Evolutionary conservation across 2,329 filamentous ascomycete genomes (phyloP), one percentile per base, ranked within the genome.

Genomic region (Macrophomina tecta): DNA sequence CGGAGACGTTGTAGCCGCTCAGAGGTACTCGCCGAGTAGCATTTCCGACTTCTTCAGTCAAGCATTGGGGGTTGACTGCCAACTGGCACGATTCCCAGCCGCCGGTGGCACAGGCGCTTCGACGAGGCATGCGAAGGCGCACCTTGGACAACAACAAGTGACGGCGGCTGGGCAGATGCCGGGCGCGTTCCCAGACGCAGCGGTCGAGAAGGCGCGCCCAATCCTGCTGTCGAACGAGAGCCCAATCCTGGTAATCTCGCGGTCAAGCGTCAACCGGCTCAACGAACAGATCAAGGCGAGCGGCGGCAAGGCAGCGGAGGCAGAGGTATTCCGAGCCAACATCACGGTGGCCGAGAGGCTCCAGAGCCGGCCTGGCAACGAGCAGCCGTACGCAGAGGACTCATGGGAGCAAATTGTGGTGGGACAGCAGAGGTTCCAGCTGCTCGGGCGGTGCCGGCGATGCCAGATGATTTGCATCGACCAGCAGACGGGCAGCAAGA

Each of bases 391-490:
- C 76, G 84, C 86, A 0, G 94, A 98, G 79, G 95, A 98, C 71
- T 77, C 81, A 5, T 98, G 94, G 94, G 82, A 81, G 12, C 83
- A 79, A 16, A 73, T 97, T 48, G 83, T 80, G 8, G 90, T 97
- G 67, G 91, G 90, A 1, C 71, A 77, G 73, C 84, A 89, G 67
- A 77, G 80, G 9, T 91, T 92, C 72, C 84, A 90, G 69, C 87
- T 96, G 73, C 80, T 98, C 4, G 94, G 94, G 0, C 87, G 91
- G 3, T 99, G 95, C 74, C 87, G 93, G 68, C 84, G 95, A 68
- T 99, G 95, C 72, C 93, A 97, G 77, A 98, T 99, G 94, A 90
- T 99, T 9, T 97, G 94, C 75, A 88, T 98, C 53, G 90, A 99
- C 74, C 95, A 97, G 77, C 83, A 88, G 55, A 97, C 90, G 12